Base-by-base conservation (phyloP, 148 eudicot genomes). In the Dysphania ambrosioides region DNA sequence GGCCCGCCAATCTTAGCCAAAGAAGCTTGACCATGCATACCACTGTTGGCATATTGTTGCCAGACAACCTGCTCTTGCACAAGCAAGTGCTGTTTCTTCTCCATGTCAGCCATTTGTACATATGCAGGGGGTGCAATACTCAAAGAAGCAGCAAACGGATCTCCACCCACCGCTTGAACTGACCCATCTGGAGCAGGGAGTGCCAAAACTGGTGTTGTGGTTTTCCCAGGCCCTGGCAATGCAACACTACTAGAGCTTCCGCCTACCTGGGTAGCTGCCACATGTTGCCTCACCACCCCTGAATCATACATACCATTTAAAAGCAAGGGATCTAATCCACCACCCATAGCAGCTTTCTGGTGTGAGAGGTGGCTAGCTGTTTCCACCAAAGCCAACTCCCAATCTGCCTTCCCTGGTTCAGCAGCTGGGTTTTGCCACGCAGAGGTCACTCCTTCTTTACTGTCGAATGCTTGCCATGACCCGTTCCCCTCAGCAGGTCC, bases 201-300 rank as follows among this genome's bases (percentile, higher is more conserved):
- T 4, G 97, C 97, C 79, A 92, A 70, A 19, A 88, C 87, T 0
- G 92, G 93, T 0, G 83, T 82, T 6, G 86, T 26, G 7, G 70
- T 79, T 77, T 86, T 84, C 40, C 86, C 93, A 2, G 85, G 60
- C 1, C 82, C 86, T 0, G n/a, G n/a, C n/a, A n/a, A n/a, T n/a
- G 96, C 96, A 13, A 92, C 90, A 9, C 97, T 92, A 66, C 97
- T 92, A 1, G 97, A 86, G 63, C 97, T 92, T 30, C 97, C 97
- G 8, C 81, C 83, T 70, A 79, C 19, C 77, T 86, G 91, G 27
- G 87, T 60, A 12, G 85, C 74, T 60, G 85, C 80, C 15, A 85
- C 88, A 44, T 91, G 93, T 69, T 87, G 93, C 70, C 86, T 84
- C 15, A 91, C 96, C 26, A 84, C 68, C 60, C 96, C 90, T 79